Evolutionary conservation across 2,329 filamentous ascomycete genomes (phyloP), one percentile per base, ranked within the genome.

Genomic region (Aureobasidium mangrovei): DNA sequence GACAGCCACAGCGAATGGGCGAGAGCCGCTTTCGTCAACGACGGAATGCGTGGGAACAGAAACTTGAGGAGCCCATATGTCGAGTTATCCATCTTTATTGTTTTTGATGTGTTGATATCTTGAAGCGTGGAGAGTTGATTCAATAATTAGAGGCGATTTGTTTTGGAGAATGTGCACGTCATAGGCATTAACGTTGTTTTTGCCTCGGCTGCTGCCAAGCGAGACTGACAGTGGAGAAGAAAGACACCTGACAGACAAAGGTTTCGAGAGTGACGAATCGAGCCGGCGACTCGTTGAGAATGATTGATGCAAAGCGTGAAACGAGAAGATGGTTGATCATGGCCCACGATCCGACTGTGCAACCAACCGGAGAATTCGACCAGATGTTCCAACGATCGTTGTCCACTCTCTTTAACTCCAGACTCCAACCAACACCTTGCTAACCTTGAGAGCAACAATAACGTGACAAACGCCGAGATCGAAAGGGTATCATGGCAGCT

Each of bases 1-100:
- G 90, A 89, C 39, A 86, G 70, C 29, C 77, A 79, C 6, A 95
- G 74, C 2, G 83, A 64, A 62, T 90, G 85, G 45, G 77, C 71
- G 9, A 87, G 58, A 2, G 81, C 75, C 1, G 83, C 78, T 58
- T 81, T 81, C n/a, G 79, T 64, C 7, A 87, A 72, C 7, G 83
- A 70, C 0, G 85, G 85, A 2, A 87, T 63, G 59, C 78, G 75
- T 7, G 80, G 77, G 28, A 82, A 59, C n/a, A 81, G 58, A 56
- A 70, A 63, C 44, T 67, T 69, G 53, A 65, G 31, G 2, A 66
- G 36, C 5, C 56, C 52, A 9, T 48, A 42, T 33, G 61, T 38
- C 32, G 60, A 60, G 55, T 54, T 45, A 36, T 64, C 61, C 62
- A 64, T 64, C 18, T 28, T 26, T 58, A 18, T 18, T 18, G 18